phyloP scores from a whole-genome alignment of 1,284 basidiomycete species.

The Cutaneotrichosporon daszewskae region DNA sequence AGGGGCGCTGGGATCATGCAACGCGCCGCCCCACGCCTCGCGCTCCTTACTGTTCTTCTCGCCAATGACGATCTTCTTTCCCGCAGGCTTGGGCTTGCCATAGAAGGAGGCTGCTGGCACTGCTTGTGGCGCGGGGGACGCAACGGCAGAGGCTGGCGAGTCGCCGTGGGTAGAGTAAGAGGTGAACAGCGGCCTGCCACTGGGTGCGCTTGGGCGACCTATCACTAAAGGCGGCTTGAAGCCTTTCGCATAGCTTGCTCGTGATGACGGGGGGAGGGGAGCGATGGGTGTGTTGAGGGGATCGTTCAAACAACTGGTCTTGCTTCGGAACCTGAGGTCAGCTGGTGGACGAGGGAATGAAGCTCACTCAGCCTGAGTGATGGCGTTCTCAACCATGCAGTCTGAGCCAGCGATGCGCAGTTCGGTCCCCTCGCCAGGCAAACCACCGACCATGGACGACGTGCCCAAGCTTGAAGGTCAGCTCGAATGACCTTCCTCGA shows the following conservation, averaged over 20 bases:
- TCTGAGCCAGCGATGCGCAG: slow-evolving; percentile 64
- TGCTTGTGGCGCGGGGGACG: neutral
- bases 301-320: slow-evolving; percentile 28
- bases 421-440: slow-evolving; percentile 39
- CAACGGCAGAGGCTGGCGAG: neutral
- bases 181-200: no score
- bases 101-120: slow-evolving; percentile 28
- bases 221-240: neutral
- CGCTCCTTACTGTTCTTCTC: slow-evolving; percentile 37
- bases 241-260: neutral
- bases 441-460: slow-evolving; percentile 22
- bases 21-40: slow-evolving; percentile 25
- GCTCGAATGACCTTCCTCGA: neutral
- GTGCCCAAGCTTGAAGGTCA: slow-evolving; percentile 26
- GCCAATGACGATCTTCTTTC: slow-evolving; percentile 34
- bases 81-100: slow-evolving; percentile 14
- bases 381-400: slow-evolving; percentile 18
- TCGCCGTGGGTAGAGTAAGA: no score
- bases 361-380: slow-evolving; percentile 37
- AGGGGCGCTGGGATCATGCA: slow-evolving; percentile 60
- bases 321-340: slow-evolving; percentile 26
- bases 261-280: neutral
- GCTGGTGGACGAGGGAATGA: neutral
- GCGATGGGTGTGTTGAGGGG: slow-evolving; percentile 5
- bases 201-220: no score